A percentile compares a stretch with the other conserved stretches of the same genome.
These are phyloP conservation scores for Entamoeba histolytica DNA, from an alignment of 208 protist genomes.

Conservation along the genomic window DNA sequence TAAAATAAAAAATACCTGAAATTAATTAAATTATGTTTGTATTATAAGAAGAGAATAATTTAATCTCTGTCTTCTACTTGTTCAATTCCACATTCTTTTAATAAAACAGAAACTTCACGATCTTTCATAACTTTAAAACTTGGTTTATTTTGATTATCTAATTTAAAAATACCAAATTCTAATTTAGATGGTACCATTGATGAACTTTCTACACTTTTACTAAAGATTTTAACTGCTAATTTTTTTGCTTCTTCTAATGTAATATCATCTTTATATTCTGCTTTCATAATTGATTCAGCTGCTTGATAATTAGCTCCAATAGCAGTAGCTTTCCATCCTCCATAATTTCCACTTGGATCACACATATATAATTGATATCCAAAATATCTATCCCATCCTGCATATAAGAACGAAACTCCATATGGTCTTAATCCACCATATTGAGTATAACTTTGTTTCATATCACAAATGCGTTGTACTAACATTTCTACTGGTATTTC, in stretches of 20 bases:
- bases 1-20: too few species aligned
- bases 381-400: constrained; percentile 8
- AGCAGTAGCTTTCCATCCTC: constrained; percentile 21
- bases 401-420: constrained; percentile 24
- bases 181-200: not conserved
- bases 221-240: constrained; percentile 14
- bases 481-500: constrained; percentile 18
- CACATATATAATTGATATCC: constrained; percentile 17
- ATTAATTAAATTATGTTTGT: too few species aligned
- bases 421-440: constrained; percentile 22
- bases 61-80: too few species aligned
- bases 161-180: not conserved
- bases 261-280: constrained; percentile 14
- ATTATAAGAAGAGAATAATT: too few species aligned
- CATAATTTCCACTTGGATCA: constrained; percentile 20
- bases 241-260: not conserved
- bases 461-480: constrained; percentile 6
- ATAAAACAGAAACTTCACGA: too few species aligned
- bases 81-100: too few species aligned
- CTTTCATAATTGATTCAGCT: not conserved
- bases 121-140: too few species aligned
- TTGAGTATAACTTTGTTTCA: constrained; percentile 26
- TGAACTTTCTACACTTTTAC: constrained; percentile 12
- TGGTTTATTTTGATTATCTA: not conserved
- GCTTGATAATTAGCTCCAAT: constrained; percentile 6